Evolutionary conservation across 2,329 filamentous ascomycete species (phyloP), one percentile per base, ranked within the genome.

Genomic region (Ceratocystis variospora): DNA sequence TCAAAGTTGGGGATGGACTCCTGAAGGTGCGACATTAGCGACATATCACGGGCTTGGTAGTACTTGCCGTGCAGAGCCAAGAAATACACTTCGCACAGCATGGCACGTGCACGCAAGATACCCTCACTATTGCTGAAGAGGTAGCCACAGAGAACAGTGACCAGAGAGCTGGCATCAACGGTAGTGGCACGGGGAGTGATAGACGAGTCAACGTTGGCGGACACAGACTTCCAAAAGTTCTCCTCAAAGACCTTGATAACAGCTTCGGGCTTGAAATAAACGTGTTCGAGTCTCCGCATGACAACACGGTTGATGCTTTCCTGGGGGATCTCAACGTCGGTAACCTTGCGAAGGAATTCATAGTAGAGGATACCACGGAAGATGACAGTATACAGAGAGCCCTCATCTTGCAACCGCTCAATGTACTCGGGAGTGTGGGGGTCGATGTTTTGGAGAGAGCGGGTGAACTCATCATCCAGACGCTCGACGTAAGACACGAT

Each of bases 61-160:
- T 97, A 99, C 73, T 96, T 87, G 78, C 96, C 92, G 78, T 99
- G 94, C 64, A 99, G 84, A 63, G 94, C 94, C 71, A 96, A 83
- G 86, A 96, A 96, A 81, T 99, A 99, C 70, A 99, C 94, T 78
- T 97, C 91, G 81, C 90, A 96, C 69, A 99, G 83, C 92, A 99
- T 97, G 59, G 94, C 93, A 68, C 94, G 87, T 68, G 93, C 95
- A 70, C 93, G 88, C 73, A 96, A 92, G 73, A 99, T 97, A 71
- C 93, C 92, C 74, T 96, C 92, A 75, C 90, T 95, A 80, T 96
- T 81, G 76, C 85, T 82, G 83, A 97, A 99, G 57, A 99, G 87
- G 77, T 96, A 96, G 76, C 88, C 90, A 85, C 90, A 96, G 64
- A 99, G 87, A 45, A 87, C 85, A 74, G 91, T 87, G 73, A 99